These are phyloP conservation scores for Mucor ambiguus DNA, from an alignment of 371 early-diverging fungal genomes.

Conservation along the genomic window DNA sequence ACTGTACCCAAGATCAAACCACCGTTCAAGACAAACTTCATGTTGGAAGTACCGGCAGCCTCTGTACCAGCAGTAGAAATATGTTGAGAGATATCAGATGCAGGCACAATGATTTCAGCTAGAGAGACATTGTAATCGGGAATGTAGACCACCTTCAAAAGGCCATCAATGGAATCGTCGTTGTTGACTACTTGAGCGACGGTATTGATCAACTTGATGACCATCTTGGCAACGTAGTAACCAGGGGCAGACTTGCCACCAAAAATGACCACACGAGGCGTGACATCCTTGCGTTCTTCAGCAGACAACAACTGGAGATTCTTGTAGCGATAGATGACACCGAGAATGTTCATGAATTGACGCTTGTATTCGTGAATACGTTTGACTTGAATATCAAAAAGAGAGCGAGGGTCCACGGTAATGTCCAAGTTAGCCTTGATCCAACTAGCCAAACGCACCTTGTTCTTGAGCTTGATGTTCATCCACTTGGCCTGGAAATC, in stretches of 20 bases:
- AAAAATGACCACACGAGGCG: slow-evolving; percentile 82
- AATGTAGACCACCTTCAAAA: slow-evolving; percentile 90
- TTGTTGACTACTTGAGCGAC: slow-evolving; percentile 84
- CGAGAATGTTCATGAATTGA: slow-evolving; percentile 94
- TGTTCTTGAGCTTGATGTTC: slow-evolving; percentile 85
- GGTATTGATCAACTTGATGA: slow-evolving; percentile 94
- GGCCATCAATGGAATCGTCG: slow-evolving; percentile 70
- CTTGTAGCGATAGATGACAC: slow-evolving; percentile 89
- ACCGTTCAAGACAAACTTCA: slow-evolving; percentile 97
- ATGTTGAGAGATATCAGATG: slow-evolving; percentile 92
- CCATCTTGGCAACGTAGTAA: slow-evolving; percentile 93
- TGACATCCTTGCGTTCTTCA: slow-evolving; percentile 60
- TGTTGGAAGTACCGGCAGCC: slow-evolving; percentile 97
- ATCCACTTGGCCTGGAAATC: slow-evolving; percentile 84
- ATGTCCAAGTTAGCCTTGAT: slow-evolving; percentile 69
- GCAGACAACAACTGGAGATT: slow-evolving; percentile 71
- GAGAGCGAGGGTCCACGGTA: slow-evolving; percentile 76
- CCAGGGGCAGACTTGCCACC: slow-evolving; percentile 91
- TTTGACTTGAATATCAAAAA: slow-evolving; percentile 95
- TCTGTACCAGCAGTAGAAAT: slow-evolving; percentile 96
- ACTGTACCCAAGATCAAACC: slow-evolving; percentile 89
- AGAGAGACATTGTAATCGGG: slow-evolving; percentile 94
- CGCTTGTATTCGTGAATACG: slow-evolving; percentile 97
- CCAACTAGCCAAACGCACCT: slow-evolving; percentile 82
- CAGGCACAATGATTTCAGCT: slow-evolving; percentile 89